A percentile compares a stretch with the other conserved stretches of the same genome.
Conservation (phyloP, 1,284 basidiomycete species). For the Golubevia sp. region DNA sequence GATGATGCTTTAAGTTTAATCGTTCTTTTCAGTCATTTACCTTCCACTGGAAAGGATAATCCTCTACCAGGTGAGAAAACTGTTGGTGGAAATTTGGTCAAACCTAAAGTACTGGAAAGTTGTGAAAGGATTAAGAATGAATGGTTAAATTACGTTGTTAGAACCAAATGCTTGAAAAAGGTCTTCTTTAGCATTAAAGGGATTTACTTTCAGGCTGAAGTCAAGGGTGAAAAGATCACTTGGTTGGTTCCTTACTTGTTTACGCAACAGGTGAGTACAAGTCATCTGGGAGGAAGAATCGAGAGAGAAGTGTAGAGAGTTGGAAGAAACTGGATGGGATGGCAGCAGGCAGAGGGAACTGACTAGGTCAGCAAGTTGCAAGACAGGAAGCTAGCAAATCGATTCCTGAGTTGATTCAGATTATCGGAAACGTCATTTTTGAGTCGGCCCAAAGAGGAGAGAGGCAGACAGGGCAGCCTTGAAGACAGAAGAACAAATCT, state of each 20-base stretch:
- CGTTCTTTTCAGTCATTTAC: conserved; percentile 44
- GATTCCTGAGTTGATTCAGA: too few relatives aligned
- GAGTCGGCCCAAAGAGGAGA: too few relatives aligned
- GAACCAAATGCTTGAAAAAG: conserved; percentile 50
- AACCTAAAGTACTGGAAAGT: conserved; percentile 42
- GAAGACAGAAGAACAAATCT: too few relatives aligned
- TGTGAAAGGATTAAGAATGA: conserved; percentile 53
- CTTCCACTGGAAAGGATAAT: conserved; percentile 2
- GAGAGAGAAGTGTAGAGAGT: too few relatives aligned
- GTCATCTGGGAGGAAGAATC: too few relatives aligned
- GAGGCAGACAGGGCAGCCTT: too few relatives aligned
- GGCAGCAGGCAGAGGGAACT: too few relatives aligned
- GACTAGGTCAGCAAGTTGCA: too few relatives aligned
- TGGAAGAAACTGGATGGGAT: neutral
- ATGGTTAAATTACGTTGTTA: conserved; percentile 60
- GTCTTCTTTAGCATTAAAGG: conserved; percentile 61
- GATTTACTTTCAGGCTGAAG: conserved; percentile 60
- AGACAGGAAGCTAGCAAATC: too few relatives aligned
- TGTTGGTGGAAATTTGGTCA: conserved; percentile 40
- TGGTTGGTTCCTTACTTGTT: conserved; percentile 61
- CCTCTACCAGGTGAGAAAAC: conserved; percentile 12
- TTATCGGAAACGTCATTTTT: too few relatives aligned
- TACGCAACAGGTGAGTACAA: conserved; percentile 41
- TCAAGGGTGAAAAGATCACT: conserved; percentile 54
- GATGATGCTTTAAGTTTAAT: conserved; percentile 57